Evolutionary conservation across 306 rosid species (phyloP).

Genomic region (Inga oerstediana): DNA sequence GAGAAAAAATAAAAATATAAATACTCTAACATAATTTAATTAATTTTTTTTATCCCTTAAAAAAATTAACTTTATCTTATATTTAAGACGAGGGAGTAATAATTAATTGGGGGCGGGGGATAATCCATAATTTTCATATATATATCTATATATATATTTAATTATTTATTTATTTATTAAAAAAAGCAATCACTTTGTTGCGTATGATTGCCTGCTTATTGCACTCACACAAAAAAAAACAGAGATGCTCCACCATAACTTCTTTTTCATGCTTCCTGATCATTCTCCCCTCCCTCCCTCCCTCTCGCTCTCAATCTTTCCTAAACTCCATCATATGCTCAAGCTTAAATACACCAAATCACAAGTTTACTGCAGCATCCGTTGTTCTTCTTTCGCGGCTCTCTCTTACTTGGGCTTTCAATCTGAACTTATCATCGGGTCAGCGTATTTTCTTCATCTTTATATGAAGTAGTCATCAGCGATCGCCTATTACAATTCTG

Average conservation of each 20-base stretch:
- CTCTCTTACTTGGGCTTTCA: background rate
- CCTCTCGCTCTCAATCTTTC: background rate
- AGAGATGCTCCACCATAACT: slow-evolving; percentile 16
- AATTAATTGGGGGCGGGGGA: background rate
- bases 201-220: slow-evolving; percentile 25
- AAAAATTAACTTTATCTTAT: too few relatives aligned
- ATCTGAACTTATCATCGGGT: background rate
- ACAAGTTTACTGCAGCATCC: background rate
- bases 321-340: background rate
- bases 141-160: too few relatives aligned
- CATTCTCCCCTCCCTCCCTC: slow-evolving; percentile 1
- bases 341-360: slow-evolving; percentile 13
- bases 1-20: too few relatives aligned
- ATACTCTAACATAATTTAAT: too few relatives aligned
- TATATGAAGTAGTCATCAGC: background rate
- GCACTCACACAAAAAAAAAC: background rate
- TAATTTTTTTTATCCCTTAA: too few relatives aligned
- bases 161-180: background rate
- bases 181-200: slow-evolving; percentile 9
- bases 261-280: slow-evolving; percentile 27
- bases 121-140: slow-evolving; percentile 4
- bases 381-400: slow-evolving; percentile 17
- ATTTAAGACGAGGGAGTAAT: too few relatives aligned
- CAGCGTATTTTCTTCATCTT: background rate
- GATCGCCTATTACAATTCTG: background rate